Conservation (phyloP, 768 basidiomycete genomes). For the Trametes meyenii region DNA sequence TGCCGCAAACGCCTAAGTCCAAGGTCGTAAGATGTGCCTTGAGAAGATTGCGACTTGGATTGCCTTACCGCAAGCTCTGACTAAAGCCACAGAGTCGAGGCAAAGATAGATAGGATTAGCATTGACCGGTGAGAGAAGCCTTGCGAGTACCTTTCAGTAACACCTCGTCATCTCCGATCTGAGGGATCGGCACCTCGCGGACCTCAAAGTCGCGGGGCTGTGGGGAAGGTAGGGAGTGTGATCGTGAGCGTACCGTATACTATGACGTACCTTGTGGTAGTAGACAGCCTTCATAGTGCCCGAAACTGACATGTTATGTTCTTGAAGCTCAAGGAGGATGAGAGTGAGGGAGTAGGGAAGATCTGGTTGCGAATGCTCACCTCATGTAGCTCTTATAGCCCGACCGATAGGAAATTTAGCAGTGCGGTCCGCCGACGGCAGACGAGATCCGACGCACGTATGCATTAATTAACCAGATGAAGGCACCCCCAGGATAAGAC, state of each 20-base stretch:
- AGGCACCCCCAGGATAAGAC: neutral
- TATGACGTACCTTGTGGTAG: slow-evolving; percentile 19
- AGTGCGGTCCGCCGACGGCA: neutral
- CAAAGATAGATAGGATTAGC: neutral
- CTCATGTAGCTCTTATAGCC: neutral
- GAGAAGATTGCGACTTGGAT: neutral
- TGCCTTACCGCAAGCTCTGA: slow-evolving; percentile 25
- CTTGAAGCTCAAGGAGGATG: neutral
- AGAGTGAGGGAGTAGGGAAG: neutral
- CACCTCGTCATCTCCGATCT: slow-evolving; percentile 68
- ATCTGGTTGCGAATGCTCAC: neutral
- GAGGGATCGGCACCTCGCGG: slow-evolving; percentile 67
- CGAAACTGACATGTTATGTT: neutral
- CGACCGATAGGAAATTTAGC: neutral
- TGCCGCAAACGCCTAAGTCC: slow-evolving; percentile 62
- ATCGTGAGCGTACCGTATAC: neutral
- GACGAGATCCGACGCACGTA: neutral
- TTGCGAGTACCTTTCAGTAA: slow-evolving; percentile 63
- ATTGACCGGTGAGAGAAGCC: neutral
- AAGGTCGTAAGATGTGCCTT: neutral
- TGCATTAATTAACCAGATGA: slow-evolving; percentile 3
- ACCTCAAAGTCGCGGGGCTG: slow-evolving; percentile 71
- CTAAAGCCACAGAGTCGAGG: neutral
- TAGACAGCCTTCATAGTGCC: slow-evolving; percentile 24
- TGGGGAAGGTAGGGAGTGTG: neutral